These are phyloP conservation scores for Phylloporus sp. DNA, from an alignment of 768 basidiomycete species.

Conservation along the genomic window DNA sequence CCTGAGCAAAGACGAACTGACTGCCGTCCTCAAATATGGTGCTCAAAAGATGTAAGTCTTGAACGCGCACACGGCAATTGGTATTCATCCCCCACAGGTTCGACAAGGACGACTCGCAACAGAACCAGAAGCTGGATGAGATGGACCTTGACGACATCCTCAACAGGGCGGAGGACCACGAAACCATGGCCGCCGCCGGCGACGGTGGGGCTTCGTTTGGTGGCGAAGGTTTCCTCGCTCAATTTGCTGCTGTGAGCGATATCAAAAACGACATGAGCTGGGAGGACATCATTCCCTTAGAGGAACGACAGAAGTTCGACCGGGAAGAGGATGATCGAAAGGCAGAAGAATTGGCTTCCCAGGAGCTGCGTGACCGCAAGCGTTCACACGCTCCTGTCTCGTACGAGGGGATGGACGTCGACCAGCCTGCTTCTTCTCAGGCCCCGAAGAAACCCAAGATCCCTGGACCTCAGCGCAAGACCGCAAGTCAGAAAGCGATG, in stretches of 20 bases:
- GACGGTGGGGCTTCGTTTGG: slow-evolving; percentile 93
- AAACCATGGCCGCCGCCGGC: slow-evolving; percentile 77
- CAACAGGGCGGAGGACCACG: slow-evolving; percentile 94
- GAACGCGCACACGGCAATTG: slow-evolving; percentile 4
- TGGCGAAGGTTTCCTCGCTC: slow-evolving; percentile 92
- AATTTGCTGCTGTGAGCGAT: slow-evolving; percentile 94
- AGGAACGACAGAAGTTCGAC: slow-evolving; percentile 82
- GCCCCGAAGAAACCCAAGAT: slow-evolving; percentile 70
- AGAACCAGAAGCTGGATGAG: slow-evolving; percentile 94
- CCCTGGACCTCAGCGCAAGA: slow-evolving; percentile 75
- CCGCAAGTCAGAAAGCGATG: slow-evolving; percentile 90
- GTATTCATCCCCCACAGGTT: slow-evolving; percentile 53
- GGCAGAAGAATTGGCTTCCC: slow-evolving; percentile 63
- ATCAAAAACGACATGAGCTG: slow-evolving; percentile 98
- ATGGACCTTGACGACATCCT: slow-evolving; percentile 99
- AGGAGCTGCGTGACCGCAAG: slow-evolving; percentile 71
- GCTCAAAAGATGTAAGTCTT: slow-evolving; percentile 87
- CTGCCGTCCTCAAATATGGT: slow-evolving; percentile 96
- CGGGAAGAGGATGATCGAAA: slow-evolving; percentile 73
- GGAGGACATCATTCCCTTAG: slow-evolving; percentile 98
- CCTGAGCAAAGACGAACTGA: slow-evolving; percentile 92
- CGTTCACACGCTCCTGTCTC: slow-evolving; percentile 82
- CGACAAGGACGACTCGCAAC: slow-evolving; percentile 91
- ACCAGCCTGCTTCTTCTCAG: slow-evolving; percentile 57
- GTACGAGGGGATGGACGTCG: slow-evolving; percentile 92